Base-by-base conservation (phyloP, 305 asterid species). In the Fraxinus xanthoxyloides region DNA sequence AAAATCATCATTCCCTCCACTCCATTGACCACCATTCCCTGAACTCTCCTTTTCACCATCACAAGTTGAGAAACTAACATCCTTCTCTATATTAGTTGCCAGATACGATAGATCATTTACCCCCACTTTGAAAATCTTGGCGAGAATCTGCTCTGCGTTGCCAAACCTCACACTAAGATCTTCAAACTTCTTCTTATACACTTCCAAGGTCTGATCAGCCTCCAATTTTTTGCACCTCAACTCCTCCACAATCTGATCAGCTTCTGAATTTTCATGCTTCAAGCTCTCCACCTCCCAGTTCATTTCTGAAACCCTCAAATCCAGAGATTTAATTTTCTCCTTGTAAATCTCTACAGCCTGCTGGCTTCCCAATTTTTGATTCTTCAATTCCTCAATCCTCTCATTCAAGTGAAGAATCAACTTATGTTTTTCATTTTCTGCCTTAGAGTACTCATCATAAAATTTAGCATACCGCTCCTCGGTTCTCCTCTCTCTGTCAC, bases 351-450 rank as follows among this genome's bases (percentile, higher is more conserved):
- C 73, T 34, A 32, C 70, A 56, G 75, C 13, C 72, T 38, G 35
- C 81, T 84, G 83, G 32, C 51, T 70, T 38, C 82, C 80, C 80
- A 30, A 38, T 17, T 75, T 76, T 72, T 76, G 43, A 5, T 21
- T 69, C 77, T 54, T 36, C 75, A 84, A 36, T 32, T 76, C 78
- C 1, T 72, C 51, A 43, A 81, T 76, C 54, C 76, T 83, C 77
- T 72, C 65, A 34, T 61, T 76, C 40, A 83, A 19, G 75, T 81
- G 82, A 6, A 78, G 26, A 3, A 78, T 80, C 61, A 23, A 38
- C 80, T 69, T 75, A 56, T 80, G 56, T 21, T 77, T 84, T 2
- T 77, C 85, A 3, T 15, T 38, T n/a, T 4, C 59, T 77, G 48
- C 74, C 48, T 76, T 56, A 12, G 65, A 19, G 48, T 63, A 6